Conservation (phyloP, 1,284 basidiomycete species). For the Ganoderma sinense region DNA sequence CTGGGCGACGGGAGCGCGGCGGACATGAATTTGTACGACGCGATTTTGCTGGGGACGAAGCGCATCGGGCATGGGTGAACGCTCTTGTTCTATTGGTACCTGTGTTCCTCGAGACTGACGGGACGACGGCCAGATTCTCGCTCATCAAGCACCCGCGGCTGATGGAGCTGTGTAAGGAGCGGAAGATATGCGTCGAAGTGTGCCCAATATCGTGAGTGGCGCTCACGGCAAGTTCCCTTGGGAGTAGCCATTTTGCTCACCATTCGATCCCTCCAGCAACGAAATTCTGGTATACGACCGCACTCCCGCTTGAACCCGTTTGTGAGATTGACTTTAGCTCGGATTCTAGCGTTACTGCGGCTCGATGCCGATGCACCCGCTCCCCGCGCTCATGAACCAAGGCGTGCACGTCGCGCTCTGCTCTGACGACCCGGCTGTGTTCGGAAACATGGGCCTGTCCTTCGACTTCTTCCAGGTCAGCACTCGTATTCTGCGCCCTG, state of each 20-base stretch:
- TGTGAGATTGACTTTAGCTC: background rate
- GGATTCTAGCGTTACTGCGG: conserved; percentile 67
- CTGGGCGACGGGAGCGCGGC: conserved; percentile 74
- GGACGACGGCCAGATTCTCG: conserved; percentile 57
- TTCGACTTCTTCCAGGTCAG: conserved; percentile 75
- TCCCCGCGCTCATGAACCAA: conserved; percentile 71
- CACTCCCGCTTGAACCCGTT: background rate
- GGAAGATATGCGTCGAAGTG: conserved; percentile 71
- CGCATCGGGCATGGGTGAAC: conserved; percentile 80
- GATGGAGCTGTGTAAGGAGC: conserved; percentile 70
- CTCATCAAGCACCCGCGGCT: conserved; percentile 77
- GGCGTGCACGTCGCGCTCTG: conserved; percentile 74
- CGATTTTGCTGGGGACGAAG: conserved; percentile 77
- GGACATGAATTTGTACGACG: conserved; percentile 82
- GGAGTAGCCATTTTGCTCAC: background rate
- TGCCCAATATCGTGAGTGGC: conserved; percentile 73
- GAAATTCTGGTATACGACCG: conserved; percentile 63
- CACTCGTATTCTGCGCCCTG: background rate
- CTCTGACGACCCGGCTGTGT: conserved; percentile 80
- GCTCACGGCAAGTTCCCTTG: background rate
- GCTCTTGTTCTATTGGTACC: background rate
- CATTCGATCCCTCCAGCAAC: conserved; percentile 51
- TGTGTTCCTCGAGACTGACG: background rate
- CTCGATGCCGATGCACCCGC: conserved; percentile 79
- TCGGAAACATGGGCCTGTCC: conserved; percentile 79